Base-by-base conservation (phyloP, 2,329 filamentous ascomycete genomes). In the Tympanopsis confertula region DNA sequence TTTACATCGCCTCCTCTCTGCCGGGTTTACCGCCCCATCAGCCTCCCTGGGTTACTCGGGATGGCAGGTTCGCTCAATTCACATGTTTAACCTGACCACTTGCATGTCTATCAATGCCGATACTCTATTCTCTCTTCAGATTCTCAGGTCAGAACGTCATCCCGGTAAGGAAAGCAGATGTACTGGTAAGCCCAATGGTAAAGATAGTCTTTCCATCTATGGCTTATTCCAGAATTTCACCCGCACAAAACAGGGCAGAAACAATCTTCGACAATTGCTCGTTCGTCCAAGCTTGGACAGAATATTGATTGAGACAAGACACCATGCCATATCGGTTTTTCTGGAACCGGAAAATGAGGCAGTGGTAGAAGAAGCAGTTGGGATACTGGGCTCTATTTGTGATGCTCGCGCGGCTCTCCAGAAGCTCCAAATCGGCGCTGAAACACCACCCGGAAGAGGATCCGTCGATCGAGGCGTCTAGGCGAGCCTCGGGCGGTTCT, bases 201-300 rank as follows among this genome's bases (percentile, higher is more conserved):
- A 89, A 54, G 87, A 94, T 59, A 82, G 77, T 13, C 66, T 91
- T 1, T 96, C 86, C 0, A 62, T 94, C 1, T 94, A 83, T 54
- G 88, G 85, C 0, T 62, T 96, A 0, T 93, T 95, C 43, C 76
- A 82, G 41, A 68, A 76, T 39, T 63, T 91, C 20, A 78, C 82
- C 19, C 71, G 71, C 39, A 95, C 87, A 3, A 71, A 82, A 1
- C 87, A 95, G 53, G 91, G 91, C 1, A 86, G 77, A 47, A 52
- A 63, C 19, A 69, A 72, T 32, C 66, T 98, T 4, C 79, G 84
- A n/a, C 80, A 85, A 47, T 71, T 83, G 37, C 91, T 98, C 46
- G 62, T 95, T 5, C 77, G 83, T 0, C 91, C 91, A 17, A 85
- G 78, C 20, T 64, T 79, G 19, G 71, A 91, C 42, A 52, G 84